Evolutionary conservation across 192 early-diverging fungal species (phyloP).

Genomic region (Jimgerdemannia lactiflua): DNA sequence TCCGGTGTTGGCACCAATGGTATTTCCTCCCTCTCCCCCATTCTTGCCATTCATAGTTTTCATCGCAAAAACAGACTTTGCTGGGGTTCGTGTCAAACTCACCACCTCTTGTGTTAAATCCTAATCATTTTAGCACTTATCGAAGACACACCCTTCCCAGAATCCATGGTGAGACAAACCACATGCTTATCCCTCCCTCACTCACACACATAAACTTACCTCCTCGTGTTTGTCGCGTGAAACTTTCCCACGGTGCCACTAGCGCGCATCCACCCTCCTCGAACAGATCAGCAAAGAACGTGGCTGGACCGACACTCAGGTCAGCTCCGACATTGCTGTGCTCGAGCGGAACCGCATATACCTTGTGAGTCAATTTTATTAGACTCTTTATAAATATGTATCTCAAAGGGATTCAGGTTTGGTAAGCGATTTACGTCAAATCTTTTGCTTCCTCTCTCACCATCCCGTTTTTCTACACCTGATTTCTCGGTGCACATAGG

Average conservation of each 20-base stretch:
- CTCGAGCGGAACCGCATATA: conserved; percentile 42
- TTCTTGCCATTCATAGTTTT: background rate
- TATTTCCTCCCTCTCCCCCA: background rate
- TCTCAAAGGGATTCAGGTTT: too few species aligned
- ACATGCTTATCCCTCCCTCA: background rate
- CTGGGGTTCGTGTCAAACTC: background rate
- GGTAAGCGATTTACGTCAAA: too few species aligned
- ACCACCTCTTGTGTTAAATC: background rate
- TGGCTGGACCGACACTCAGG: conserved; percentile 41
- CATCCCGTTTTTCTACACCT: too few species aligned
- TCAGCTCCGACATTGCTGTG: conserved; percentile 41
- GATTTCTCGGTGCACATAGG: background rate
- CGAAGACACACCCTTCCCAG: background rate
- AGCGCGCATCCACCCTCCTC: conserved; percentile 47
- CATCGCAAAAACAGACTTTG: too few species aligned
- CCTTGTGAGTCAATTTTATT: conserved; percentile 13
- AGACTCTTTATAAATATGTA: background rate
- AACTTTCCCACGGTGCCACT: background rate
- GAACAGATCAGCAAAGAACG: conserved; percentile 47
- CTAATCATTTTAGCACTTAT: background rate
- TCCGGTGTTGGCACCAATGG: background rate
- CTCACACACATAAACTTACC: background rate
- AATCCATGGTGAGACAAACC: background rate
- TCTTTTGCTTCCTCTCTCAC: too few species aligned
- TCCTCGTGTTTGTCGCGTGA: background rate